A percentile compares a stretch with the other conserved stretches of the same genome.
These are phyloP conservation scores for Ordospora colligata DNA, from an alignment of 371 early-diverging fungal genomes.

Conservation along the genomic window DNA sequence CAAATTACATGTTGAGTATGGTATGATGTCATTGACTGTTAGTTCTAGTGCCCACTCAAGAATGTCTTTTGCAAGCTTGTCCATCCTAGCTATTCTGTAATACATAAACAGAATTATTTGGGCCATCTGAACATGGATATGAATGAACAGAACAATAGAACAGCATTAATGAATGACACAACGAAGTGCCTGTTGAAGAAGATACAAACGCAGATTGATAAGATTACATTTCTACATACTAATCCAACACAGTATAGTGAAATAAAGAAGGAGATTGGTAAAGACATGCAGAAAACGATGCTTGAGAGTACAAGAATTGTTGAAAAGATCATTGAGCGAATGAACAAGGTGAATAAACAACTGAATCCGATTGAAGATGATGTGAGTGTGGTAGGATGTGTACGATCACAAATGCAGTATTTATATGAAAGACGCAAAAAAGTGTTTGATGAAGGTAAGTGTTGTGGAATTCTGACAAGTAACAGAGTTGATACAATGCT, in stretches of 20 bases:
- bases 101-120: background rate
- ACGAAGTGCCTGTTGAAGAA: background rate
- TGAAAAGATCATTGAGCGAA: background rate
- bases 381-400: background rate
- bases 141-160: too few species aligned
- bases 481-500: background rate
- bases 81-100: background rate
- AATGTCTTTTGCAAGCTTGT: background rate
- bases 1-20: background rate
- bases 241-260: background rate
- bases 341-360: background rate
- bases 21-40: background rate
- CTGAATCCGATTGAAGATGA: background rate
- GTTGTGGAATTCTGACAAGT: background rate
- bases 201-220: background rate
- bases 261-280: background rate
- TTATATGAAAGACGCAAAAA: background rate
- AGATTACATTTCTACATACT: background rate
- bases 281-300: background rate
- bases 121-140: background rate
- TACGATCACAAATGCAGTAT: background rate
- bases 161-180: background rate
- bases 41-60: slow-evolving; percentile 3
- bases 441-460: background rate
- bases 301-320: background rate